Base-by-base conservation (phyloP, 805 yeast species). In the Candida coquimbonensis region DNA sequence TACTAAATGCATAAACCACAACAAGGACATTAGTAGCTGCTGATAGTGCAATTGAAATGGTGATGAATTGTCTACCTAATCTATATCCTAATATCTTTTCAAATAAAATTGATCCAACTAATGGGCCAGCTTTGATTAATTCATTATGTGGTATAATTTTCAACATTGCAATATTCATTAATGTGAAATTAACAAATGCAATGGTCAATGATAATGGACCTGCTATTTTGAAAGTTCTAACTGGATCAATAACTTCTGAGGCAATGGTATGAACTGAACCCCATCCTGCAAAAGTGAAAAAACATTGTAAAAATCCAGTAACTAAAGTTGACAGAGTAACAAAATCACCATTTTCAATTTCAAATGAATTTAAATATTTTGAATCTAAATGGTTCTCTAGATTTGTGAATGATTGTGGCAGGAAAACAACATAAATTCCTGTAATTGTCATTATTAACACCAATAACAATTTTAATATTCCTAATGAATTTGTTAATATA, bases 231-330 rank as follows among this genome's bases (percentile, higher is more conserved):
- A 80, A 66, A 1, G 85, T 80, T 31, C 75, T 62, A 0, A 67
- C 66, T 1, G 86, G 87, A 49, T 80, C 74, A 47, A 74, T 72
- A 34, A 81, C 74, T 54, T 81, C 87, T 40, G 80, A 77, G 4
- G 81, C 68, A 12, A 78, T 81, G 0, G 79, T 71, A 54, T 80
- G 84, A 9, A 80, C 80, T 8, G 75, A 63, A 51, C 73, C 77
- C 85, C 86, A 81, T 4, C 87, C 87, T 5, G 76, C 69, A 50
- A 72, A 78, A 5, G 82, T 75, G 64, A 77, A 81, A 47, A 75
- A 68, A 2, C 83, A 79, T 53, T 75, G 77, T 21, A 80, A 69
- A 25, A 79, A 69, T 0, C 83, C 82, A 40, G 76, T 63, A 0
- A 83, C 73, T 47, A 80, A 62, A 1, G 75, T 68, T 0, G 83